These are phyloP conservation scores for Elymus sibiricus DNA, from an alignment of 176 grass and related monocot species.

Conservation along the genomic window DNA sequence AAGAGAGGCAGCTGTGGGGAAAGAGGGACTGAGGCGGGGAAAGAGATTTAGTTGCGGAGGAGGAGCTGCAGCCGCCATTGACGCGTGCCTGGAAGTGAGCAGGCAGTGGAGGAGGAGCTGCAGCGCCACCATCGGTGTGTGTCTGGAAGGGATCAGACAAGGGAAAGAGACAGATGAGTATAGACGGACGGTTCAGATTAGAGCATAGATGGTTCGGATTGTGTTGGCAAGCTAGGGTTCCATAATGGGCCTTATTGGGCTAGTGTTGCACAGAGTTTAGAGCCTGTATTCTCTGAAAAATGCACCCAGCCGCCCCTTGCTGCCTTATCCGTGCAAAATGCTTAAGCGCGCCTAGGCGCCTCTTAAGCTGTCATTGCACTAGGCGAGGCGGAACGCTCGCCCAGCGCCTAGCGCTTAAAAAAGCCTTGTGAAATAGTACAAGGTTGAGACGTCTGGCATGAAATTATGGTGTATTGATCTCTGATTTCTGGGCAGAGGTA, in stretches of 20 bases:
- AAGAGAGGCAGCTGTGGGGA: background rate
- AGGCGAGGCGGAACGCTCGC: no score
- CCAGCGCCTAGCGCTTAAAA: background rate
- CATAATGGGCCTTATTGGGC: no score
- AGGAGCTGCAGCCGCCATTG: background rate
- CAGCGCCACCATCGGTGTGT: background rate
- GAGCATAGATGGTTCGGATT: background rate
- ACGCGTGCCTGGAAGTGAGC: background rate
- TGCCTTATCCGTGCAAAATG: background rate
- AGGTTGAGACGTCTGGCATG: background rate
- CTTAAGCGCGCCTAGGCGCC: background rate
- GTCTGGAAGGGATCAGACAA: background rate
- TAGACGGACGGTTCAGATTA: background rate
- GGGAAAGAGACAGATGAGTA: background rate
- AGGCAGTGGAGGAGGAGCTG: background rate
- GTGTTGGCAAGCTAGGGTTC: no score
- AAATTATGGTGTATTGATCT: background rate
- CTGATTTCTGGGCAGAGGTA: constrained; percentile 10
- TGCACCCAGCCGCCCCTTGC: background rate
- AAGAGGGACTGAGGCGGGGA: background rate
- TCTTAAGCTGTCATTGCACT: background rate
- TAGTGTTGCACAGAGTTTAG: background rate
- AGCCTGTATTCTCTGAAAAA: background rate
- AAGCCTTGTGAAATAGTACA: background rate
- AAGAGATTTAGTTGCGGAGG: background rate